Percentiles rank a stretch among this genome's conserved stretches.
These are phyloP conservation scores for Naganishia onofrii DNA, from an alignment of 768 basidiomycete genomes.

Conservation along the genomic window DNA sequence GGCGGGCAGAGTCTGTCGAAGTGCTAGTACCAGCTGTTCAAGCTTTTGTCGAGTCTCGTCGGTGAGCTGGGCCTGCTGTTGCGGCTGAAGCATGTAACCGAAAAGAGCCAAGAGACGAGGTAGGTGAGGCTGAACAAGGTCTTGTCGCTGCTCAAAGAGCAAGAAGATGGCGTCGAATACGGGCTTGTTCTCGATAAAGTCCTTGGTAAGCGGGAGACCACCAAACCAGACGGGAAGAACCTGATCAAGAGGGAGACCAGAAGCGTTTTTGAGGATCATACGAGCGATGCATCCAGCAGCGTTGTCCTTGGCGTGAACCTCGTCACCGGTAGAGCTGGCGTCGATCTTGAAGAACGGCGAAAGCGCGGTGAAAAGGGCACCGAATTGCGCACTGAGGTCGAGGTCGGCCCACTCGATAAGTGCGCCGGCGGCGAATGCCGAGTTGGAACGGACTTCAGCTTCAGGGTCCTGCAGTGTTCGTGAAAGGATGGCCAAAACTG, in stretches of 20 bases:
- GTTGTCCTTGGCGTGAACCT: constrained; percentile 87
- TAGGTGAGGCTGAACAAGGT: constrained; percentile 68
- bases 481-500: constrained; percentile 78
- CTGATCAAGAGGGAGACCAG: constrained; percentile 74
- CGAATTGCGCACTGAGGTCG: constrained; percentile 78
- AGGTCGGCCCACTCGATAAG: constrained; percentile 79
- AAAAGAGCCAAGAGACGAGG: constrained; percentile 78
- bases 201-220: constrained; percentile 80
- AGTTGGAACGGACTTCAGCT: constrained; percentile 92
- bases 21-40: constrained; percentile 66
- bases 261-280: constrained; percentile 73
- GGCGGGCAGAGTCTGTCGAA: constrained; percentile 71
- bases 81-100: constrained; percentile 75
- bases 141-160: constrained; percentile 74
- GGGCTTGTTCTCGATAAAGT: constrained; percentile 82
- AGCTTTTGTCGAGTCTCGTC: constrained; percentile 75
- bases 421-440: constrained; percentile 88
- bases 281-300: constrained; percentile 91
- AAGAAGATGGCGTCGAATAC: constrained; percentile 86
- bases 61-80: constrained; percentile 68
- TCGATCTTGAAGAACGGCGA: constrained; percentile 74
- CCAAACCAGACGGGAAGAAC: constrained; percentile 72
- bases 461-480: constrained; percentile 77
- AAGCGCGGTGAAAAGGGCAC: constrained; percentile 71
- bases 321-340: constrained; percentile 63